phyloP scores from a whole-genome alignment of 768 basidiomycete genomes.

The Steccherinum ochraceum region DNA sequence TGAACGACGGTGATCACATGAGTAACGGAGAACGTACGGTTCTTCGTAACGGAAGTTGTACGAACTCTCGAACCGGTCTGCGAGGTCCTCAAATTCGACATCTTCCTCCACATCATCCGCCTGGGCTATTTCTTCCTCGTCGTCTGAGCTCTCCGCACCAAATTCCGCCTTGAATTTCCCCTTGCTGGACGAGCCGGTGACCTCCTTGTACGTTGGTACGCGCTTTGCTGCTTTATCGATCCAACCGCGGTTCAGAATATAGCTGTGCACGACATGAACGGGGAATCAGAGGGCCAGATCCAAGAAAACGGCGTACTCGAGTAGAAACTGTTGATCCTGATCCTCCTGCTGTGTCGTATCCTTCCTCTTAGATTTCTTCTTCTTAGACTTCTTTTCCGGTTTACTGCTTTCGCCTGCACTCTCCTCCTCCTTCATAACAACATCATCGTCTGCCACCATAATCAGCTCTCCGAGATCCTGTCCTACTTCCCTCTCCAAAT shows the following conservation, averaged over 20 bases:
- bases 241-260: constrained; percentile 97
- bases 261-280: constrained; percentile 40
- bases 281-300: not conserved
- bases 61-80: constrained; percentile 88
- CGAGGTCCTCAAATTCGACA: constrained; percentile 83
- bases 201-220: constrained; percentile 81
- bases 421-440: constrained; percentile 14
- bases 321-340: constrained; percentile 79
- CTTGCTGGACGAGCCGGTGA: constrained; percentile 39
- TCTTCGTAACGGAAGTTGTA: constrained; percentile 99
- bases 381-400: constrained; percentile 20
- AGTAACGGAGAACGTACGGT: constrained; percentile 48
- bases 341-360: constrained; percentile 45
- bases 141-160: constrained; percentile 18
- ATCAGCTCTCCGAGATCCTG: constrained; percentile 65
- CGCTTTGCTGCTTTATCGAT: constrained; percentile 71
- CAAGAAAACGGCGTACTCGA: constrained; percentile 56
- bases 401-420: constrained; percentile 23
- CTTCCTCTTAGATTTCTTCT: constrained; percentile 22
- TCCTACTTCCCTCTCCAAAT: constrained; percentile 78
- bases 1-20: not conserved
- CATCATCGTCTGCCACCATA: constrained; percentile 36
- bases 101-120: constrained; percentile 42
- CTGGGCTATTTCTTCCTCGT: constrained; percentile 26
- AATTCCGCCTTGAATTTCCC: constrained; percentile 18